Percentiles rank a stretch among this genome's conserved stretches.
These are phyloP conservation scores for Chionographis japonica DNA, from an alignment of 106 monocot species.

Conservation along the genomic window DNA sequence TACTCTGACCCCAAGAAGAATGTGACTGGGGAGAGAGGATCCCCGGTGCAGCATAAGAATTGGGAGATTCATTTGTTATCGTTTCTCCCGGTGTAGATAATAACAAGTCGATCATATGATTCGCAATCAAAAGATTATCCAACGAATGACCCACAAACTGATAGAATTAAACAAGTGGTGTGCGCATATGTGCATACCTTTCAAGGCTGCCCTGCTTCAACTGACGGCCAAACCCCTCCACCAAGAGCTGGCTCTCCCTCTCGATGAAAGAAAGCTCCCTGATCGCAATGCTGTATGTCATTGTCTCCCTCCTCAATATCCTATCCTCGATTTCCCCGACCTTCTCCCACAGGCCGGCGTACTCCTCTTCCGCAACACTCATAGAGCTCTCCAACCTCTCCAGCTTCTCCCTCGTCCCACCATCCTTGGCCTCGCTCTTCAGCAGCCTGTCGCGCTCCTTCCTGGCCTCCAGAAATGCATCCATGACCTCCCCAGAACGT, in stretches of 20 bases:
- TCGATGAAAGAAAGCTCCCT: slow-evolving; percentile 74
- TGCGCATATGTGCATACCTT: slow-evolving; percentile 27
- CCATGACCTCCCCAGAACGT: slow-evolving; percentile 31
- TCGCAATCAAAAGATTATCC: neutral
- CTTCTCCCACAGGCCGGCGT: slow-evolving; percentile 59
- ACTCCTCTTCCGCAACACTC: slow-evolving; percentile 37
- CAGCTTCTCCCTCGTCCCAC: slow-evolving; percentile 26
- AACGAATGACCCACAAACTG: neutral
- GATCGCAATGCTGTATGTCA: slow-evolving; percentile 56
- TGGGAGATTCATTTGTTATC: no score
- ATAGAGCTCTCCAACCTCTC: slow-evolving; percentile 40
- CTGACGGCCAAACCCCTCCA: slow-evolving; percentile 41
- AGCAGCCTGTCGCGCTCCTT: slow-evolving; percentile 41
- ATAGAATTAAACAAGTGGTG: neutral
- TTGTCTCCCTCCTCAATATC: slow-evolving; percentile 51
- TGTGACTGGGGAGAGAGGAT: no score
- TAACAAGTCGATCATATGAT: neutral
- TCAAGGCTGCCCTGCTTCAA: slow-evolving; percentile 20
- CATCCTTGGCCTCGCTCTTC: slow-evolving; percentile 5
- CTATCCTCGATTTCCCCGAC: slow-evolving; percentile 61
- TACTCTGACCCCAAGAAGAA: no score
- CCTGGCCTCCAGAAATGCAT: slow-evolving; percentile 23
- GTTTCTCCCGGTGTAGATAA: neutral
- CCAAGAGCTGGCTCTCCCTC: slow-evolving; percentile 68
- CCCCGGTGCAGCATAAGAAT: no score